phyloP scores from a whole-genome alignment of 2,329 filamentous ascomycete species.

The Claviceps sp. region DNA sequence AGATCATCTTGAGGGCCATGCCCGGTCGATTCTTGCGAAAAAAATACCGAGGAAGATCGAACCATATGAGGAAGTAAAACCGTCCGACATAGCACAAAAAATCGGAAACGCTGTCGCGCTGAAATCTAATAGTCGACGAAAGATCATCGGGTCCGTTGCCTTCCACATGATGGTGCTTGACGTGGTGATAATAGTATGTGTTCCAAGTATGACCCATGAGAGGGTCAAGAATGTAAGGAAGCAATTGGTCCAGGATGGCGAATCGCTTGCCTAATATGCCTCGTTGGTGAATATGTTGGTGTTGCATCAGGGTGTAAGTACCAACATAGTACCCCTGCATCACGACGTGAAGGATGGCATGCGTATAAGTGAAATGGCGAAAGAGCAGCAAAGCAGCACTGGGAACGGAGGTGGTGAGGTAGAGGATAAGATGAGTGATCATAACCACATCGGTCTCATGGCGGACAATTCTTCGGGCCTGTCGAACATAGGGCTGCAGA shows the following conservation, averaged over 20 bases:
- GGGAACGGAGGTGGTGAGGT: constrained; percentile 55
- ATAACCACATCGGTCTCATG: constrained; percentile 63
- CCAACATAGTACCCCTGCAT: constrained; percentile 59
- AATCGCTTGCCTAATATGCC: constrained; percentile 49
- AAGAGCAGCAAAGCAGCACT: constrained; percentile 56
- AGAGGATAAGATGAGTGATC: constrained; percentile 61
- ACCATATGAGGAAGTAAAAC: constrained; percentile 62
- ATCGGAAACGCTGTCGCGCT: constrained; percentile 52
- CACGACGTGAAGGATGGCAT: constrained; percentile 50
- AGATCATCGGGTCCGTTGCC: constrained; percentile 66
- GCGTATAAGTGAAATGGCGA: constrained; percentile 51
- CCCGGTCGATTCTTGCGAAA: constrained; percentile 42
- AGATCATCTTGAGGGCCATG: constrained; percentile 40
- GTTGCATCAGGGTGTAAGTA: constrained; percentile 68
- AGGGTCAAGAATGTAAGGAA: constrained; percentile 63
- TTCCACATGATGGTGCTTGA: constrained; percentile 77
- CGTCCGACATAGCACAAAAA: constrained; percentile 61
- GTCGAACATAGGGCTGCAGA: constrained; percentile 44
- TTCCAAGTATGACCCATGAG: constrained; percentile 78
- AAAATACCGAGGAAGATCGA: constrained; percentile 66
- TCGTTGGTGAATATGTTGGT: constrained; percentile 70
- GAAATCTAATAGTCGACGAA: constrained; percentile 63
- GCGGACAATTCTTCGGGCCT: constrained; percentile 45
- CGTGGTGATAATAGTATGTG: constrained; percentile 73
- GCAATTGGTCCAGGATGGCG: constrained; percentile 44